Percentiles rank a stretch among this genome's conserved stretches.
These are phyloP conservation scores for Rosa lucieae DNA, from an alignment of 306 rosid species.

Conservation along the genomic window DNA sequence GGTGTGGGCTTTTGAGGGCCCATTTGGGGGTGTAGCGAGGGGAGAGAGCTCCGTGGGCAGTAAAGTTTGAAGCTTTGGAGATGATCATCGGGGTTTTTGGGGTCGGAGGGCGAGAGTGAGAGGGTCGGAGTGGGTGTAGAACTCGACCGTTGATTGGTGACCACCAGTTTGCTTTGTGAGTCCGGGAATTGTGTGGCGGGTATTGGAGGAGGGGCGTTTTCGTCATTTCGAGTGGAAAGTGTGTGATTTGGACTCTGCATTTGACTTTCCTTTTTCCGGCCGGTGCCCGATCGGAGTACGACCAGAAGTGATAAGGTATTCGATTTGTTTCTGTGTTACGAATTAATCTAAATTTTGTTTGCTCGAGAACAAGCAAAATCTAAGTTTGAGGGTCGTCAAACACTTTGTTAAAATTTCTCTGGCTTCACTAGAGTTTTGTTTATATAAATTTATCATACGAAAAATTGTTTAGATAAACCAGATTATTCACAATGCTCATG, in stretches of 20 bases:
- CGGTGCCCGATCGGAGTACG: not conserved
- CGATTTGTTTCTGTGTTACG: no score
- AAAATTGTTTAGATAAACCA: no score
- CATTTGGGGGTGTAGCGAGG: slow-evolving; percentile 19
- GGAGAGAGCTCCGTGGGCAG: slow-evolving; percentile 34
- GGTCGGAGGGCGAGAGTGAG: not conserved
- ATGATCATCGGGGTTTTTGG: slow-evolving; percentile 41
- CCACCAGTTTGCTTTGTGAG: slow-evolving; percentile 19
- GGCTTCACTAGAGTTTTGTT: no score
- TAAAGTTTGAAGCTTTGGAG: slow-evolving; percentile 43
- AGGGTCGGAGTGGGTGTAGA: not conserved
- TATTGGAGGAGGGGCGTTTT: not conserved
- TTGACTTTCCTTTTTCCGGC: not conserved
- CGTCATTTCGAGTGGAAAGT: not conserved
- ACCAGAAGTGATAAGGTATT: no score
- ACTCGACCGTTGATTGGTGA: slow-evolving; percentile 28
- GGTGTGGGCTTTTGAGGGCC: slow-evolving; percentile 20
- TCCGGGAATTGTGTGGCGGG: slow-evolving; percentile 1
- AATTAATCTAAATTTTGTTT: no score
- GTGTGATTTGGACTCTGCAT: not conserved
- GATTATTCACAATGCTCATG: no score
- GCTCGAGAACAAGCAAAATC: no score
- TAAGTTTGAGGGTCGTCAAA: no score
- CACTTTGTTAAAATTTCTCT: no score
- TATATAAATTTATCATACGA: no score